A percentile compares a stretch with the other conserved stretches of the same genome.
These are phyloP conservation scores for Botryotinia calthae DNA, from an alignment of 2,329 filamentous ascomycete species.

Conservation along the genomic window DNA sequence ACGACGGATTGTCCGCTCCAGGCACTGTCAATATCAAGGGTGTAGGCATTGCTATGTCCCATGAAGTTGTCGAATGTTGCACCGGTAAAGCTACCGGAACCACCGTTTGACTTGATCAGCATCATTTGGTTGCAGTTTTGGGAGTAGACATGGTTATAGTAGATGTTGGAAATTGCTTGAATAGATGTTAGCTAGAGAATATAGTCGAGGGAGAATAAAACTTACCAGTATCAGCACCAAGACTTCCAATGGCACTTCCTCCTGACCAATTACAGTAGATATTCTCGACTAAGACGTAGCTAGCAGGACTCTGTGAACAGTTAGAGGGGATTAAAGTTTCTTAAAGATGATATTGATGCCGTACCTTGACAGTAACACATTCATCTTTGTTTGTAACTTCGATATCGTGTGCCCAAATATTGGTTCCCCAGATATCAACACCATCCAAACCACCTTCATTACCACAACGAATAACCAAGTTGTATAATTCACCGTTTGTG, in stretches of 20 bases:
- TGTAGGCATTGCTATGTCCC: conserved; percentile 58
- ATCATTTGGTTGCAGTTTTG: conserved; percentile 59
- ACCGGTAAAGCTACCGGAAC: conserved; percentile 51
- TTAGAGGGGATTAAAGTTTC: conserved; percentile 6
- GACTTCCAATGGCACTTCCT: conserved; percentile 56
- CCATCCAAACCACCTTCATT: conserved; percentile 54
- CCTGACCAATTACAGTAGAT: conserved; percentile 63
- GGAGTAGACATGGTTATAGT: conserved; percentile 58
- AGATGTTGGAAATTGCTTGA: conserved; percentile 49
- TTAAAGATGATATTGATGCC: not conserved
- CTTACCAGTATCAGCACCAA: conserved; percentile 45
- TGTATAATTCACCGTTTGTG: conserved; percentile 53
- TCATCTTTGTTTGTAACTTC: conserved; percentile 63
- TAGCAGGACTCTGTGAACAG: conserved; percentile 47
- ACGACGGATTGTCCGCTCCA: conserved; percentile 48
- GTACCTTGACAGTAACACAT: conserved; percentile 54
- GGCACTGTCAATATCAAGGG: conserved; percentile 53
- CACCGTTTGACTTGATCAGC: conserved; percentile 61
- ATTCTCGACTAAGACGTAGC: conserved; percentile 56
- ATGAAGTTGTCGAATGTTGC: conserved; percentile 56
- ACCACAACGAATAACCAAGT: conserved; percentile 53
- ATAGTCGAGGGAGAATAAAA: not conserved
- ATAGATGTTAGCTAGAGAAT: not conserved
- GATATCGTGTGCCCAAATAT: conserved; percentile 58
- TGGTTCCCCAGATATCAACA: conserved; percentile 52